Base-by-base conservation (phyloP, 192 early-diverging fungal species). In the Coemansia nantahalensis region DNA sequence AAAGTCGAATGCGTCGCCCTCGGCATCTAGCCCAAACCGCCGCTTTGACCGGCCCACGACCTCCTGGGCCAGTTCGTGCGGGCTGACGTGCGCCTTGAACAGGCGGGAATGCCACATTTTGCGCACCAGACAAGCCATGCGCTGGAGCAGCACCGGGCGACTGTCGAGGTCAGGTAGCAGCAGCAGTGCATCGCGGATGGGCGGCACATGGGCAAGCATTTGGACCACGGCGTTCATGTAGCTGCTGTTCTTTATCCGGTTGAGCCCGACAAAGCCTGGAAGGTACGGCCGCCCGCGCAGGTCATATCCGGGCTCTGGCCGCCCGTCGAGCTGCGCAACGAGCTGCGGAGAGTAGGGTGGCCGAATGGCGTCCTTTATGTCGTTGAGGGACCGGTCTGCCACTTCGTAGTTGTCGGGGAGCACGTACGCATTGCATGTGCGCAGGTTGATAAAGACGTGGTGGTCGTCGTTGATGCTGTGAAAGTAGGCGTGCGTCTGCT, bases 51-150 rank as follows among this genome's bases (percentile, higher is more conserved):
- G 84, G 51, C 83, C 90, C 4, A 84, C 82, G 14, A 95, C 84
- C 79, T 96, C 95, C 81, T 98, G 95, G 4, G 95, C 64, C 2
- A 97, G 64, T 57, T 98, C 96, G 63, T 98, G 96, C 6, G 94
- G 96, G 62, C 88, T 90, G 33, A 95, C 88, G 77, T 98, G 96
- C 0, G 88, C 88, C 47, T 95, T 95, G 59, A 95, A 95, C 12
- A 90, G 91, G 23, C 81, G 72, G 40, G 89, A 80, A 62, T 92
- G 94, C 93, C 93, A 97, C 51, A 98, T 87, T 54, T 92, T 94
- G 33, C 91, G 83, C 7, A 94, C 63, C 22, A 97, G 56, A 48
- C 83, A 79, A 38, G 87, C 82, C 56, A 93, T 86, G 34, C 90
- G 73, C 45, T 84, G 80, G 1, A 91, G 87, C 22, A 89, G 66